These are phyloP conservation scores for Bryoerythrophyllum caledonicum DNA, from an alignment of 225 moss, liverwort and hornwort genomes.

Conservation along the genomic window DNA sequence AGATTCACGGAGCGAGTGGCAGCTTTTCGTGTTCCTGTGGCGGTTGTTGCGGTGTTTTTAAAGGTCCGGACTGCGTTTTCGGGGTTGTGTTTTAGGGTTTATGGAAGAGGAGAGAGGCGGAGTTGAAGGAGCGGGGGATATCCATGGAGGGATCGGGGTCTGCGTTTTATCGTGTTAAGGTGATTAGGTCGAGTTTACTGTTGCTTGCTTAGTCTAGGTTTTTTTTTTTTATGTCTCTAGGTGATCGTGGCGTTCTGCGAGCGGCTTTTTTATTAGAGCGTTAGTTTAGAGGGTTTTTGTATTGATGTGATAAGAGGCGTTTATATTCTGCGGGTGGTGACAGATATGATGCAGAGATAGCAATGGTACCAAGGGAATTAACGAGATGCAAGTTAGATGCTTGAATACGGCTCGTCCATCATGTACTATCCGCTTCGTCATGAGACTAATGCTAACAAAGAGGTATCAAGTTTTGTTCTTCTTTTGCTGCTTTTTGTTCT, in stretches of 20 bases:
- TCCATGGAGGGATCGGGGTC: conserved; percentile 5
- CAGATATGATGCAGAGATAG: conserved; percentile 74
- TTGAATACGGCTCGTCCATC: conserved; percentile 89
- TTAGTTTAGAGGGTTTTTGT: conserved; percentile 14
- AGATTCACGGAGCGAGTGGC: neutral
- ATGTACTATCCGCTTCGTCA: conserved; percentile 99
- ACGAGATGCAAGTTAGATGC: conserved; percentile 99
- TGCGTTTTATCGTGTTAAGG: neutral
- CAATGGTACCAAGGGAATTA: conserved; percentile 68
- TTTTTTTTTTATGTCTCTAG: neutral
- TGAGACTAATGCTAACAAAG: conserved; percentile 90
- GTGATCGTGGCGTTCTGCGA: conserved; percentile 15
- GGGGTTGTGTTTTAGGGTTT: neutral
- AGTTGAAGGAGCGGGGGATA: neutral
- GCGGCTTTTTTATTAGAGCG: neutral
- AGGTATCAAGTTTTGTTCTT: conserved; percentile 47
- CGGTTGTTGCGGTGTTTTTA: neutral
- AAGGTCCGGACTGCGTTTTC: too few species aligned
- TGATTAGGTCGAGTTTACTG: conserved; percentile 7
- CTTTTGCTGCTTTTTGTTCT: conserved; percentile 10
- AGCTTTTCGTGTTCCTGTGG: neutral
- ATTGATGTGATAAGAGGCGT: too few species aligned
- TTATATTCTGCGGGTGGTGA: too few species aligned
- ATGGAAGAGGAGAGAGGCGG: neutral
- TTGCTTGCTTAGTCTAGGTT: neutral